phyloP scores from a whole-genome alignment of 2,329 filamentous ascomycete genomes.

The Fusarium azukiicola region DNA sequence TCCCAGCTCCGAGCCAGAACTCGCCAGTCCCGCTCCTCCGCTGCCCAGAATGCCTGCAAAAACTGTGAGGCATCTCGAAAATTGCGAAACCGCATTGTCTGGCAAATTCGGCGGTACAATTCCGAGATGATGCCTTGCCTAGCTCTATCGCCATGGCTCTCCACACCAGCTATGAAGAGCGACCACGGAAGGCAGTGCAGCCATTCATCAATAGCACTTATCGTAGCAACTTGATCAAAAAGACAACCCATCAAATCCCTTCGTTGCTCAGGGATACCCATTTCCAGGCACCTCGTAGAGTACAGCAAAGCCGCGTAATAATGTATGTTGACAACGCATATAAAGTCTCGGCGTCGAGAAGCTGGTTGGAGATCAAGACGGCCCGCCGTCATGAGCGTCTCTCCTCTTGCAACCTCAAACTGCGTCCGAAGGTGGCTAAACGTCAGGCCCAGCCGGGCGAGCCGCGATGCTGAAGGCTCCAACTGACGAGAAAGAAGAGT shows the following conservation, averaged over 20 bases:
- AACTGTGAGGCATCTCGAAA: slow-evolving; percentile 26
- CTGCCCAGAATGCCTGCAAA: slow-evolving; percentile 31
- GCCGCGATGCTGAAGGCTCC: background rate
- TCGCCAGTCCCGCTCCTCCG: slow-evolving; percentile 23
- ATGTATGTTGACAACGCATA: slow-evolving; percentile 25
- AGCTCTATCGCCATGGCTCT: background rate
- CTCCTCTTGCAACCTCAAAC: slow-evolving; percentile 30
- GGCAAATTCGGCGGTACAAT: slow-evolving; percentile 2
- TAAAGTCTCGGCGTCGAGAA: slow-evolving; percentile 29
- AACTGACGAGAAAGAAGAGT: slow-evolving; percentile 32
- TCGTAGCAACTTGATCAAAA: slow-evolving; percentile 27
- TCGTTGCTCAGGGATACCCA: background rate
- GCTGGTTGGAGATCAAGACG: slow-evolving; percentile 7
- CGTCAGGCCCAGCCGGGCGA: background rate
- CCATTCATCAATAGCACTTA: slow-evolving; percentile 24
- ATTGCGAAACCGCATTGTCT: slow-evolving; percentile 34
- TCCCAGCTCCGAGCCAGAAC: slow-evolving; percentile 23
- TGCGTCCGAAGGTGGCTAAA: slow-evolving; percentile 17
- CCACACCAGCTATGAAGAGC: slow-evolving; percentile 30
- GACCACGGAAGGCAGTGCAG: slow-evolving; percentile 28
- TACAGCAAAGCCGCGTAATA: slow-evolving; percentile 34
- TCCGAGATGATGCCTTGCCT: slow-evolving; percentile 14
- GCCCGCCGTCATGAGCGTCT: slow-evolving; percentile 31
- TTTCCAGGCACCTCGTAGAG: slow-evolving; percentile 20
- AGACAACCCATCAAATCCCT: slow-evolving; percentile 8